Conservation (phyloP, 495 filamentous ascomycete species). For the Neurospora cerealis region DNA sequence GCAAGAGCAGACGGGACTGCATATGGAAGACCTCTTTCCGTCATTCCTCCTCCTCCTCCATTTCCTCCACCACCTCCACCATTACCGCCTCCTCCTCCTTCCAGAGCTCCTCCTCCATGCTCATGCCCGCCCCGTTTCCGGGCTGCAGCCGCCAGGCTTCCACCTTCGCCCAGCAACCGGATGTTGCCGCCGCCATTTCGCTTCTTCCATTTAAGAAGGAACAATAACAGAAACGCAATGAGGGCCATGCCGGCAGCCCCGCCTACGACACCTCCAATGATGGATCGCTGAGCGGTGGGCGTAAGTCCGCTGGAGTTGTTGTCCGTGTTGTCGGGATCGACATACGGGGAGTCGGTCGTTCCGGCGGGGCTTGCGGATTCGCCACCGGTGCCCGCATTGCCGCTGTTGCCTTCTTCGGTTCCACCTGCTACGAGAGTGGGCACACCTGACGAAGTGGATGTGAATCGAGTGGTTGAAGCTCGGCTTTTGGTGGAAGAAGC, state of each 20-base stretch:
- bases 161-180: conserved; percentile 20
- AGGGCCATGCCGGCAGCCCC: conserved; percentile 54
- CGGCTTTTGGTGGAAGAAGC: conserved; percentile 12
- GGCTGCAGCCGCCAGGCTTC: conserved; percentile 2
- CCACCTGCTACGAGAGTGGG: conserved; percentile 5
- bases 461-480: conserved; percentile 6
- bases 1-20: conserved; percentile 47
- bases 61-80: conserved; percentile 16
- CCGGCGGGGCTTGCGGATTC: not conserved
- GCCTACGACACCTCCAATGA: conserved; percentile 59
- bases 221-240: conserved; percentile 44
- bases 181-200: conserved; percentile 24
- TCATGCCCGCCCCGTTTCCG: not conserved
- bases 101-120: not conserved
- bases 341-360: not conserved
- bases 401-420: conserved; percentile 1
- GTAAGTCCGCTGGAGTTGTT: conserved; percentile 14
- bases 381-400: conserved; percentile 1
- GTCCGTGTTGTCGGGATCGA: conserved; percentile 1
- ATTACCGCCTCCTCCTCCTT: conserved; percentile 3
- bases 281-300: conserved; percentile 23
- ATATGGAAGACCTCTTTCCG: conserved; percentile 42
- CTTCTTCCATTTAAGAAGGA: conserved; percentile 47
- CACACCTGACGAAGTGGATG: conserved; percentile 3
- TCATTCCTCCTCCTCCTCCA: conserved; percentile 25